Percentiles rank a stretch among this genome's conserved stretches.
Evolutionary conservation across 2,329 filamentous ascomycete species (phyloP).

Genomic region (Byssothecium circinans): DNA sequence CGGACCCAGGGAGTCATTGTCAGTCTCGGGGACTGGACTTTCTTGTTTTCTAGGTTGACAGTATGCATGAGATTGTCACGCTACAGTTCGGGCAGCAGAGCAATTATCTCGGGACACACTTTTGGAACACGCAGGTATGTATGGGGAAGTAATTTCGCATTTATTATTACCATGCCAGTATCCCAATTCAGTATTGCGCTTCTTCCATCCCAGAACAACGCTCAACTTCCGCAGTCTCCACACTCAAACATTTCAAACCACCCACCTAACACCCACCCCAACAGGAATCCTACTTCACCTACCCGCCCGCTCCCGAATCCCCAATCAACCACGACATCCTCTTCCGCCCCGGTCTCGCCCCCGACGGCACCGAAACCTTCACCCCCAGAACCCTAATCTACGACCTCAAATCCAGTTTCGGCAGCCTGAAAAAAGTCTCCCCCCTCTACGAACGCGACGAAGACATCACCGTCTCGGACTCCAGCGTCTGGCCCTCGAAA

Average conservation of each 20-base stretch:
- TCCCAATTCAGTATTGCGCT: no score
- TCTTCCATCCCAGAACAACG: no score
- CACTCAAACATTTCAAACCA: no score
- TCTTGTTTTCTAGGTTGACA: no score
- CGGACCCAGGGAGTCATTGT: no score
- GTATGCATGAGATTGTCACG: conserved; percentile 97
- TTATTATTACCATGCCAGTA: no score
- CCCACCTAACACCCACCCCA: no score
- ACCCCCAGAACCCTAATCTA: conserved; percentile 91
- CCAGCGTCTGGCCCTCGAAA: conserved; percentile 39
- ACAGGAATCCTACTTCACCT: conserved; percentile 97
- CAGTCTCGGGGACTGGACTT: no score
- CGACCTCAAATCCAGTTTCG: conserved; percentile 92
- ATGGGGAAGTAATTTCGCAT: not conserved
- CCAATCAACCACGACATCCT: conserved; percentile 82
- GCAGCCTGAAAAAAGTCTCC: conserved; percentile 83
- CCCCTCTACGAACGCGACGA: conserved; percentile 73
- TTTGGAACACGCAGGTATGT: conserved; percentile 88
- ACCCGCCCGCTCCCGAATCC: conserved; percentile 65
- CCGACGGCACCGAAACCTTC: conserved; percentile 86
- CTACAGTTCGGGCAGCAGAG: conserved; percentile 90
- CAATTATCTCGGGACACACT: conserved; percentile 93
- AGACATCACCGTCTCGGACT: conserved; percentile 32
- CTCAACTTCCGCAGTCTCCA: no score
- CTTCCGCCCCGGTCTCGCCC: conserved; percentile 80